phyloP scores from a whole-genome alignment of 768 basidiomycete species.

The Boletus subparvulus region DNA sequence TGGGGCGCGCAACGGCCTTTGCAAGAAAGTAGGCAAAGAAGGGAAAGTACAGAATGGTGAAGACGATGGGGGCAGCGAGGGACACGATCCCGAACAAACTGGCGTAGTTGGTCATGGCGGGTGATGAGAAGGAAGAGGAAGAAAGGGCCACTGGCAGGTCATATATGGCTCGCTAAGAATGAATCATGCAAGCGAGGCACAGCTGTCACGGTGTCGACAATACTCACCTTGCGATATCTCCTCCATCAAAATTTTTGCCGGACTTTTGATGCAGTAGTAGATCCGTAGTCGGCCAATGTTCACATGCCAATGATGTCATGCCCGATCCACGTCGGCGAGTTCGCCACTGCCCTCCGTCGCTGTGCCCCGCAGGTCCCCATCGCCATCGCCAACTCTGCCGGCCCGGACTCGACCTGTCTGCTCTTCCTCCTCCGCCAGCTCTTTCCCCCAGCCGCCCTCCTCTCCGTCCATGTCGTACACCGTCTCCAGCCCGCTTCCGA shows the following conservation, averaged over 20 bases:
- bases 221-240: too few relatives aligned
- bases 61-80: conserved; percentile 27
- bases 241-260: too few relatives aligned
- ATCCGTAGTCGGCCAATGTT: too few relatives aligned
- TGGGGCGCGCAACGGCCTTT: conserved; percentile 15
- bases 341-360: conserved; percentile 41
- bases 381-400: conserved; percentile 78
- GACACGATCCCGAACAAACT: conserved; percentile 20
- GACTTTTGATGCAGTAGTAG: too few relatives aligned
- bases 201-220: too few relatives aligned
- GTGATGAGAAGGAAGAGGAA: too few relatives aligned
- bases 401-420: conserved; percentile 79
- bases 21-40: conserved; percentile 16
- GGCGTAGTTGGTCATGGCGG: conserved; percentile 19
- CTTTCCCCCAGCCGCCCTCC: conserved; percentile 30
- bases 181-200: too few relatives aligned
- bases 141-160: too few relatives aligned
- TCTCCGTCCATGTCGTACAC: conserved; percentile 72
- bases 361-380: conserved; percentile 9
- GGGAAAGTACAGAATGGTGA: conserved; percentile 24
- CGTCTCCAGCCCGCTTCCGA: conserved; percentile 58
- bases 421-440: conserved; percentile 61
- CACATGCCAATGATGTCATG: too few relatives aligned
- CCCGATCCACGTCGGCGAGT: conserved; percentile 50
- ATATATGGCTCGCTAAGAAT: too few relatives aligned